Conservation (phyloP, 2,329 filamentous ascomycete species). For the Helicocarpus griseus region DNA sequence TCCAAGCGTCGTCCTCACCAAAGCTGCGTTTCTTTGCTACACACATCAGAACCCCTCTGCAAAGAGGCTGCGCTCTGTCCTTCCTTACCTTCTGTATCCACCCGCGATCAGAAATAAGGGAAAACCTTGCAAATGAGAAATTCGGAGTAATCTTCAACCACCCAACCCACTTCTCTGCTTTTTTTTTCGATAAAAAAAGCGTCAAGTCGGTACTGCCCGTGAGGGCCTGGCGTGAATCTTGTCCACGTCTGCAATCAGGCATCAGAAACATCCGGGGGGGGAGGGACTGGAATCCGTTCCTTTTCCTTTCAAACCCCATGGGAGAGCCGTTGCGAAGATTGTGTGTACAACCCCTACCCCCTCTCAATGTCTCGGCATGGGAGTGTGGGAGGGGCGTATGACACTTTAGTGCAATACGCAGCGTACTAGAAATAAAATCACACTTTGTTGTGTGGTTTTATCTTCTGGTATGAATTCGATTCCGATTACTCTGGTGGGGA, state of each 20-base stretch:
- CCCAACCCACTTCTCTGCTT: slow-evolving; percentile 28
- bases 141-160: slow-evolving; percentile 89
- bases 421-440: slow-evolving; percentile 47
- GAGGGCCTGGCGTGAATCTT: slow-evolving; percentile 73
- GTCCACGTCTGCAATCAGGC: slow-evolving; percentile 67
- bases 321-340: slow-evolving; percentile 92
- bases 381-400: slow-evolving; percentile 27
- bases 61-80: no score
- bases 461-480: slow-evolving; percentile 62
- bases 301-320: slow-evolving; percentile 53
- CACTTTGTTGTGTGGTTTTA: slow-evolving; percentile 25
- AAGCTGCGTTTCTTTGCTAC: slow-evolving; percentile 95
- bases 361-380: not conserved
- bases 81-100: no score
- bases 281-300: slow-evolving; percentile 14
- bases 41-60: slow-evolving; percentile 64
- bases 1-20: slow-evolving; percentile 73
- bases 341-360: slow-evolving; percentile 45
- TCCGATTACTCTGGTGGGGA: slow-evolving; percentile 84
- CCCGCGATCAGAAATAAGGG: slow-evolving; percentile 6
- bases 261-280: slow-evolving; percentile 79
- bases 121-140: slow-evolving; percentile 82
- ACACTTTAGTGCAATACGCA: slow-evolving; percentile 96
- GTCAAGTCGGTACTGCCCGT: slow-evolving; percentile 55
- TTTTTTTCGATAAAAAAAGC: slow-evolving; percentile 20